Percentiles rank a stretch among this genome's conserved stretches.
Conservation (phyloP, 2,329 filamentous ascomycete genomes). For the Tolypocladium inflatum region DNA sequence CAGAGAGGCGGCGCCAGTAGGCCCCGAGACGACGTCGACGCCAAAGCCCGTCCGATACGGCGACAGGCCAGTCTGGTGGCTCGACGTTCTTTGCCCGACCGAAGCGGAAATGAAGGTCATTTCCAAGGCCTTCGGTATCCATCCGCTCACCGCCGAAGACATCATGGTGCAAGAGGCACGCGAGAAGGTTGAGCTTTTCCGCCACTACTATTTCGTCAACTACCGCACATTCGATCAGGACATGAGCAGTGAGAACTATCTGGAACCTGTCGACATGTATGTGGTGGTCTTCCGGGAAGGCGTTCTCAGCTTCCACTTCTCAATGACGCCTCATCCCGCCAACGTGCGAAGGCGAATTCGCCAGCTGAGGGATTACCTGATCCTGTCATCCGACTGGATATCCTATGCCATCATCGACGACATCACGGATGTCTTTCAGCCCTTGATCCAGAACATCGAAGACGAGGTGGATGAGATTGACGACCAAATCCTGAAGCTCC, state of each 20-base stretch:
- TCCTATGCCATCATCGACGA: slow-evolving; percentile 97
- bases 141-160: slow-evolving; percentile 90
- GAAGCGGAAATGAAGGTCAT: slow-evolving; percentile 94
- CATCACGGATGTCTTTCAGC: slow-evolving; percentile 92
- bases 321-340: slow-evolving; percentile 88
- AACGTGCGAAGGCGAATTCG: slow-evolving; percentile 91
- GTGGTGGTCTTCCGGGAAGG: slow-evolving; percentile 94
- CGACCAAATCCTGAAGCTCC: slow-evolving; percentile 76
- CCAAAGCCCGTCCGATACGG: slow-evolving; percentile 51
- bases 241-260: slow-evolving; percentile 74
- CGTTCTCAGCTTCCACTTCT: slow-evolving; percentile 93
- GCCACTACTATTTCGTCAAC: slow-evolving; percentile 97
- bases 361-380: slow-evolving; percentile 87
- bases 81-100: slow-evolving; percentile 84
- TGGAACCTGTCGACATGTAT: slow-evolving; percentile 96
- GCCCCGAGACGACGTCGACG: slow-evolving; percentile 13
- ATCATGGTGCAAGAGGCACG: slow-evolving; percentile 96
- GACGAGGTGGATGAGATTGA: slow-evolving; percentile 97
- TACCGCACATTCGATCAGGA: slow-evolving; percentile 98
- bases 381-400: slow-evolving; percentile 93
- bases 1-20: slow-evolving; percentile 9
- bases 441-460: slow-evolving; percentile 86
- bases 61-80: slow-evolving; percentile 90
- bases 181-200: slow-evolving; percentile 96
- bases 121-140: slow-evolving; percentile 87